These are phyloP conservation scores for Huntiella moniliformis DNA, from an alignment of 2,329 filamentous ascomycete genomes.

Conservation along the genomic window DNA sequence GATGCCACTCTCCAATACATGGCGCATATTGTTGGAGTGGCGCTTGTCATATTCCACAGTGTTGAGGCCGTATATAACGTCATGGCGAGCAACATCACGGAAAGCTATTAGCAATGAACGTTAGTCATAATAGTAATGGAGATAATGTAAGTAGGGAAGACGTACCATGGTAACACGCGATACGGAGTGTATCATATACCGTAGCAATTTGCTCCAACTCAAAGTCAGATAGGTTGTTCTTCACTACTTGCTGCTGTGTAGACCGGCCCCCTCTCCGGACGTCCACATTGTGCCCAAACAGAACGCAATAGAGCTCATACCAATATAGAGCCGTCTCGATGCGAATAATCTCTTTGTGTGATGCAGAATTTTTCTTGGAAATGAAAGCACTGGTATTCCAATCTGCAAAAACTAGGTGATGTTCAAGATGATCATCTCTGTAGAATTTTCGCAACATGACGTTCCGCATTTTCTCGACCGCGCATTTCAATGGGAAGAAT, in stretches of 20 bases:
- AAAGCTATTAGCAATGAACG: constrained; percentile 5
- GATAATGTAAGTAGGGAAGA: background rate
- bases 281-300: constrained; percentile 8
- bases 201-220: constrained; percentile 11
- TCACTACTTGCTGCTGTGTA: constrained; percentile 1
- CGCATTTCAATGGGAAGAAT: background rate
- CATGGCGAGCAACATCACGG: constrained; percentile 11
- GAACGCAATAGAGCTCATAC: constrained; percentile 8
- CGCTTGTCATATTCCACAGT: constrained; percentile 7
- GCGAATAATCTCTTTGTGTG: background rate
- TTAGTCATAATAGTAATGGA: background rate
- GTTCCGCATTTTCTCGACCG: background rate
- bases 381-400: constrained; percentile 6
- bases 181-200: constrained; percentile 5
- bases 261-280: background rate
- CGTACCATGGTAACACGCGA: constrained; percentile 7
- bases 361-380: background rate
- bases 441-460: background rate
- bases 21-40: constrained; percentile 8
- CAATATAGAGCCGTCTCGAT: constrained; percentile 8
- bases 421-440: background rate
- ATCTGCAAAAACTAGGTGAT: background rate
- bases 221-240: constrained; percentile 3
- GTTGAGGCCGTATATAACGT: constrained; percentile 9
- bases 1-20: constrained; percentile 9